Base-by-base conservation (phyloP, 1,139 yeast species). In the Candida glucosophila region DNA sequence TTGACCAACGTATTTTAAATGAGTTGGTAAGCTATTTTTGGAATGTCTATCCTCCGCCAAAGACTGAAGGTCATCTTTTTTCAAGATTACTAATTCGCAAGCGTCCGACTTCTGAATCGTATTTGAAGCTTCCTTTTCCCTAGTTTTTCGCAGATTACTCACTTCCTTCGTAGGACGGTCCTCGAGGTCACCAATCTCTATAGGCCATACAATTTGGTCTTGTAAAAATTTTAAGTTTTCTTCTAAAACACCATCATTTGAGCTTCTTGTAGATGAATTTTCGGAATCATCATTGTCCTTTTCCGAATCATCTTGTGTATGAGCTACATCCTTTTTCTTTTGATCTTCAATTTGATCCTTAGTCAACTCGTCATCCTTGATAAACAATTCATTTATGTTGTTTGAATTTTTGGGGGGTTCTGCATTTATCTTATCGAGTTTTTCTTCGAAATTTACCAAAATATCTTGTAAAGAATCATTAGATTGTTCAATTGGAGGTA, bases 331-430 rank as follows among this genome's bases (percentile, higher is more conserved):
- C 27, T 47, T 55, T 18, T 47, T 34, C 33, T 58, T 57, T 32
- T 58, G 68, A 33, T 63, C 67, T 23, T 47, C 52, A 23, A 64
- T 62, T 36, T 62, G 69, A 19, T 52, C 69, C 22, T 41, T 42
- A 2, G 67, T 57, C 30, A 64, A 52, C 34, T 64, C 70, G 32
- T 63, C 70, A 40, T 64, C 70, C 28, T 47, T 49, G 30, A 64
- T 49, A 32, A 59, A 55, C 18, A 63, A 63, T 17, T 52, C 58
- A 20, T 43, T 48, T n/a, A 44, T 29, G 4, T 28, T 23, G 27
- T 41, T 43, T 17, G 43, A 33, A 14, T 39, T 26, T 11, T 19
- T 19, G 21, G 21, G 12, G 12, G 21, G 12, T 10, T 7, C 7
- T 6, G 7, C 9, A 22, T 47, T 39, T 23, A 49, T 41, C 27